These are phyloP conservation scores for Caryopteris hybrid DNA, from an alignment of 305 asterid genomes.

Conservation along the genomic window DNA sequence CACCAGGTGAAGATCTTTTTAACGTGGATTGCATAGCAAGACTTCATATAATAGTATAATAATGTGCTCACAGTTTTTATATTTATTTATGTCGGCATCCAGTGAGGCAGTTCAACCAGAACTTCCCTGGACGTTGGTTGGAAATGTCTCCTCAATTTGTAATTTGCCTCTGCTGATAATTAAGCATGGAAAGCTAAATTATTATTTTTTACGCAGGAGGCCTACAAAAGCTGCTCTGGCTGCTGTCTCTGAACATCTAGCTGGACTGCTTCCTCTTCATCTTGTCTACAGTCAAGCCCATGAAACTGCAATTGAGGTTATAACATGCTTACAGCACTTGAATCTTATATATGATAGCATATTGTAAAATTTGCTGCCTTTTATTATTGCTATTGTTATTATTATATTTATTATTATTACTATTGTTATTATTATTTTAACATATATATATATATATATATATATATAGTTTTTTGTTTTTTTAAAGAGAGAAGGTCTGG, in stretches of 20 bases:
- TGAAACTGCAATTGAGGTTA: constrained; percentile 92
- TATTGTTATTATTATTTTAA: no score
- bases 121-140: constrained; percentile 9
- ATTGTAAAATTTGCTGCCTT: no score
- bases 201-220: constrained; percentile 51
- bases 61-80: neutral
- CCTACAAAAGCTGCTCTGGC: constrained; percentile 95
- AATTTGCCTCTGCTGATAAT: neutral
- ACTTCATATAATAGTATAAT: neutral
- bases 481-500: no score
- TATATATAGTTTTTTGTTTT: neutral
- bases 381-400: no score
- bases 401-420: no score
- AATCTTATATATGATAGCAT: constrained; percentile 12
- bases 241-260: constrained; percentile 91
- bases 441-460: neutral
- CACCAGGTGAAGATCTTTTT: neutral
- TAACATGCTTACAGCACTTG: constrained; percentile 13
- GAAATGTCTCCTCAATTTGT: constrained; percentile 5
- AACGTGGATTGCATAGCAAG: neutral
- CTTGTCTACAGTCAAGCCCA: constrained; percentile 97
- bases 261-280: constrained; percentile 98
- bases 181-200: constrained; percentile 12
- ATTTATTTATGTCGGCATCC: neutral
- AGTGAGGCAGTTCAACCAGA: neutral